phyloP scores from a whole-genome alignment of 768 basidiomycete genomes.

The Panellus pusillus region DNA sequence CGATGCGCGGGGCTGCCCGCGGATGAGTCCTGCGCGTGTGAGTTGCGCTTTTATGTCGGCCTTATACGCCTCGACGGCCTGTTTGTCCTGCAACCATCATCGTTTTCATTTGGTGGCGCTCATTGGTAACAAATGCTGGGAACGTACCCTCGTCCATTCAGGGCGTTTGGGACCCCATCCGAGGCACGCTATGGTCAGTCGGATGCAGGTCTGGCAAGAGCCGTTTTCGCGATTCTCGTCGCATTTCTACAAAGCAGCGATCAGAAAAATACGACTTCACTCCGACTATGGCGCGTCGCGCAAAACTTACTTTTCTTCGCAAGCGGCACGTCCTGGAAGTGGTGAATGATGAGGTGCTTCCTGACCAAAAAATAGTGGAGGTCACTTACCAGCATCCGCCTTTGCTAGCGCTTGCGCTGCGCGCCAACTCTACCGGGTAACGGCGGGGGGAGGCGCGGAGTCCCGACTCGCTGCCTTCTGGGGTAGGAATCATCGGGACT shows the following conservation, averaged over 20 bases:
- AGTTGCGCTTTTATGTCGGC: constrained; percentile 82
- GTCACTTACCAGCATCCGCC: constrained; percentile 77
- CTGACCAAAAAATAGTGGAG: constrained; percentile 6
- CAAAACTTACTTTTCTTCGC: constrained; percentile 68
- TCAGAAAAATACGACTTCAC: neutral
- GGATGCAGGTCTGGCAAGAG: constrained; percentile 79
- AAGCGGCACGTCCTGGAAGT: constrained; percentile 74
- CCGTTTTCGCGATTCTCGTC: constrained; percentile 82
- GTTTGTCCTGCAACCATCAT: constrained; percentile 62
- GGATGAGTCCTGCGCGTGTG: constrained; percentile 74
- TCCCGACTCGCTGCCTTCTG: constrained; percentile 25
- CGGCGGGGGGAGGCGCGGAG: constrained; percentile 48
- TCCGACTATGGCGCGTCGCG: neutral
- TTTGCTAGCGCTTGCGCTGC: constrained; percentile 56
- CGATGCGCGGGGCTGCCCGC: constrained; percentile 74
- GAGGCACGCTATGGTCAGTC: constrained; percentile 77
- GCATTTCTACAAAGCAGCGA: constrained; percentile 62
- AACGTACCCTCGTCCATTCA: constrained; percentile 83
- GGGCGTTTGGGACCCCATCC: constrained; percentile 85
- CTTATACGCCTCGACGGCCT: constrained; percentile 79
- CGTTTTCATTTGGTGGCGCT: constrained; percentile 21
- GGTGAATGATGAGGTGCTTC: neutral
- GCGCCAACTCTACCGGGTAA: constrained; percentile 50
- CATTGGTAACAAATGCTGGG: neutral
- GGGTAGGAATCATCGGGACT: constrained; percentile 34